Percentiles rank a stretch among this genome's conserved stretches.
Conservation (phyloP, 257 asterid genomes). For the Fraxinus cuspidata region DNA sequence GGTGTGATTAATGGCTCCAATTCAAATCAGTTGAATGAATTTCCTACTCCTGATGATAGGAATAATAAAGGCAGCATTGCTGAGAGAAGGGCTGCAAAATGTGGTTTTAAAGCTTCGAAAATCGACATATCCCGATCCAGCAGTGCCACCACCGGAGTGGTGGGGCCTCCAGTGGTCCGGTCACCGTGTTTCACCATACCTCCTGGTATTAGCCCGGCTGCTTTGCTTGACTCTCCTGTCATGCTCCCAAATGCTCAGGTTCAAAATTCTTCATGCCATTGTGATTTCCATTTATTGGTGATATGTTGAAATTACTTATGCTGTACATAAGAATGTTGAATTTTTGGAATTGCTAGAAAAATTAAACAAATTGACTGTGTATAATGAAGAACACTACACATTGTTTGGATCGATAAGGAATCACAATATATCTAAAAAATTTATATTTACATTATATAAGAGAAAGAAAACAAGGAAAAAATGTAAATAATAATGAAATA, state of each 20-base stretch:
- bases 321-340: neutral
- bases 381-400: neutral
- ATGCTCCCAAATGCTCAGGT: constrained; percentile 71
- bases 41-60: constrained; percentile 8
- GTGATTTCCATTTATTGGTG: neutral
- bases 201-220: constrained; percentile 72
- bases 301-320: too few species aligned
- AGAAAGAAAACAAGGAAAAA: too few species aligned
- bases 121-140: constrained; percentile 25
- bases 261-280: neutral
- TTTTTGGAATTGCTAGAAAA: neutral
- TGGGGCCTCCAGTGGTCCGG: constrained; percentile 5
- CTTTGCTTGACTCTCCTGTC: constrained; percentile 67
- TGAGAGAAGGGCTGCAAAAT: constrained; percentile 58
- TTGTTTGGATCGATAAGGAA: neutral
- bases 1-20: neutral
- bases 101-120: constrained; percentile 54
- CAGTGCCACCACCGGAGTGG: neutral
- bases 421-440: neutral
- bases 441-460: neutral
- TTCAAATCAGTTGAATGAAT: neutral
- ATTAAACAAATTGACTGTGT: neutral
- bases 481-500: neutral
- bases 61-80: constrained; percentile 46
- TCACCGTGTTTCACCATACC: constrained; percentile 59